A percentile compares a stretch with the other conserved stretches of the same genome.
Conservation (phyloP, 306 rosid species). For the Dicorynia guianensis region DNA sequence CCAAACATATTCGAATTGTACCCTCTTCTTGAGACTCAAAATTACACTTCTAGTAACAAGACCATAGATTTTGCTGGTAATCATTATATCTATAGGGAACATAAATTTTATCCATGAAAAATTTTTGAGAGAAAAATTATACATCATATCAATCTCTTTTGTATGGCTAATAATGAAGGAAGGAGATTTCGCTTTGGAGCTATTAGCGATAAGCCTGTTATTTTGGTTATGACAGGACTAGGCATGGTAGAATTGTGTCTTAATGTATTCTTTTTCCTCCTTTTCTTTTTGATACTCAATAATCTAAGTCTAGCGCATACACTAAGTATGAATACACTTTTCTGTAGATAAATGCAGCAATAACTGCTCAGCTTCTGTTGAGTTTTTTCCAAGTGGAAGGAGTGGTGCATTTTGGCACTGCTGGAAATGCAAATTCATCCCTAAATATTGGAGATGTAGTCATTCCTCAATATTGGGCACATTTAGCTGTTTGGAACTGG, state of each 20-base stretch:
- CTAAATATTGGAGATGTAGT: conserved; percentile 67
- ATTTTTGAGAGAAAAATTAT: neutral
- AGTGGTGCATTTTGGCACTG: conserved; percentile 74
- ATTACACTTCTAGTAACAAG: conserved; percentile 38
- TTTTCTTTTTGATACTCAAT: neutral
- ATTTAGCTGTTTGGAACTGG: conserved; percentile 73
- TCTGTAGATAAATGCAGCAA: conserved; percentile 62
- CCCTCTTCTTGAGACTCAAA: conserved; percentile 60
- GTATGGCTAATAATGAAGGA: conserved; percentile 34
- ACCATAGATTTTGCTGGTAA: conserved; percentile 56
- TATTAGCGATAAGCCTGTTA: conserved; percentile 38
- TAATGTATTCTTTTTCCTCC: neutral
- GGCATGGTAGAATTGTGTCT: conserved; percentile 34
- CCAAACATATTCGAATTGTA: conserved; percentile 59
- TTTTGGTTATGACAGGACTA: conserved; percentile 50
- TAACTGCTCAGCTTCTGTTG: conserved; percentile 65
- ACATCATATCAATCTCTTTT: neutral
- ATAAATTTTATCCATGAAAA: neutral
- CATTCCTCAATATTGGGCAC: conserved; percentile 64
- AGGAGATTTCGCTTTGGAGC: conserved; percentile 52
- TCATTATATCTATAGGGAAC: neutral
- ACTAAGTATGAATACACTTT: no score
- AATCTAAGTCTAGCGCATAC: no score
- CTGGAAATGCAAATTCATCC: conserved; percentile 71
- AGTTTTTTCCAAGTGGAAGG: conserved; percentile 62